Percentiles rank a stretch among this genome's conserved stretches.
phyloP scores from a whole-genome alignment of 2,329 filamentous ascomycete genomes.

The Tolypocladium nubicola region DNA sequence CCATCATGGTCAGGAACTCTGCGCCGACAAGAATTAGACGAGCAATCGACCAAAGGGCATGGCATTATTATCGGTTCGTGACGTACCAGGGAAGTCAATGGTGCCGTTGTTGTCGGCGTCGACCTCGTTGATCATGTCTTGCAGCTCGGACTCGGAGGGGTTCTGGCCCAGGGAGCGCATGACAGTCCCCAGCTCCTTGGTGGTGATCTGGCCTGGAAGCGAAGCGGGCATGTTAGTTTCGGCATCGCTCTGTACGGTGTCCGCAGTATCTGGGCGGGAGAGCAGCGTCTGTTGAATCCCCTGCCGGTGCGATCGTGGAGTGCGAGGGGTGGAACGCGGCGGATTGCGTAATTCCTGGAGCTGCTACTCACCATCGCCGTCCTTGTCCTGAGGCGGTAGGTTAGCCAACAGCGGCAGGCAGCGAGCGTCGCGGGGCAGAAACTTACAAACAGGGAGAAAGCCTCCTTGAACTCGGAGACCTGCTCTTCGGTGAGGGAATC shows the following conservation, averaged over 20 bases:
- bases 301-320: neutral
- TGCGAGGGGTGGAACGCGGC: neutral
- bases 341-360: neutral
- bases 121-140: constrained; percentile 93
- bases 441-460: constrained; percentile 98
- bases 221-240: constrained; percentile 1
- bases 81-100: constrained; percentile 79
- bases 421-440: neutral
- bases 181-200: constrained; percentile 81
- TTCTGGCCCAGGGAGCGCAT: constrained; percentile 88
- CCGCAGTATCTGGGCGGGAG: neutral
- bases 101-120: constrained; percentile 89
- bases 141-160: constrained; percentile 79
- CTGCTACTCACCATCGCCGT: constrained; percentile 72
- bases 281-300: neutral
- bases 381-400: constrained; percentile 58
- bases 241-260: neutral
- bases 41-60: neutral
- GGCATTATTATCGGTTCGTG: neutral
- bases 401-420: neutral
- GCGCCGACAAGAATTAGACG: constrained; percentile 2
- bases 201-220: constrained; percentile 71
- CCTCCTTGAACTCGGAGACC: constrained; percentile 99
- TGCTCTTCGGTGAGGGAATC: constrained; percentile 99
- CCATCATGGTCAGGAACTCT: constrained; percentile 94